Conservation (phyloP, 495 filamentous ascomycete genomes). For the Collariella sp. region DNA sequence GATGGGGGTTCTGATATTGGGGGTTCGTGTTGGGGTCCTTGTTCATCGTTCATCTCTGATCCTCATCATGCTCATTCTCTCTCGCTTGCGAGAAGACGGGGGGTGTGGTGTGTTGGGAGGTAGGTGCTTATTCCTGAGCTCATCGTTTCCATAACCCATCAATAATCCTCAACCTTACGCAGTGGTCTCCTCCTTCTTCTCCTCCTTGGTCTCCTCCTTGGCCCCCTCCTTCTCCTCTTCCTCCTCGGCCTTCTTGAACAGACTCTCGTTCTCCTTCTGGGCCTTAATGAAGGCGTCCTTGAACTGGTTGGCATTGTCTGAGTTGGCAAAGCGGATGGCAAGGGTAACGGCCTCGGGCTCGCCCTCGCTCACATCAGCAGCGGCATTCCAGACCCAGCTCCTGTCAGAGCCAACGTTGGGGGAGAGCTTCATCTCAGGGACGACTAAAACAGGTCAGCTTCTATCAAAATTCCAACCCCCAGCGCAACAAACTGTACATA, state of each 20-base stretch:
- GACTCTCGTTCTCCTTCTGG: slow-evolving; percentile 87
- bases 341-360: slow-evolving; percentile 94
- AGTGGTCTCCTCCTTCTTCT: slow-evolving; percentile 20
- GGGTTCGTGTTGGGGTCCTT: background rate
- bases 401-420: slow-evolving; percentile 96
- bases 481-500: slow-evolving; percentile 41
- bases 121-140: slow-evolving; percentile 15
- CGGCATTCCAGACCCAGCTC: slow-evolving; percentile 98
- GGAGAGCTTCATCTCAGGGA: slow-evolving; percentile 97
- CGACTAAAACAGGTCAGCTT: slow-evolving; percentile 47
- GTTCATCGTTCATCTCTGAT: background rate
- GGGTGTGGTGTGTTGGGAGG: background rate
- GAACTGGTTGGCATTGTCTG: slow-evolving; percentile 95
- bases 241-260: slow-evolving; percentile 54
- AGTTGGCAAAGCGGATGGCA: slow-evolving; percentile 95
- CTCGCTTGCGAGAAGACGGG: background rate
- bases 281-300: slow-evolving; percentile 98
- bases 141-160: slow-evolving; percentile 12
- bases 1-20: background rate
- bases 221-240: slow-evolving; percentile 15
- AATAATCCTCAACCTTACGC: slow-evolving; percentile 1
- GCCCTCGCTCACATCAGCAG: slow-evolving; percentile 95
- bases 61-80: slow-evolving; percentile 5
- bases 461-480: slow-evolving; percentile 1
- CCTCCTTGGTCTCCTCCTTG: slow-evolving; percentile 21